Percentiles rank a stretch among this genome's conserved stretches.
Evolutionary conservation across 2,329 filamentous ascomycete species (phyloP).

Genomic region (Coleophoma cylindrospora): DNA sequence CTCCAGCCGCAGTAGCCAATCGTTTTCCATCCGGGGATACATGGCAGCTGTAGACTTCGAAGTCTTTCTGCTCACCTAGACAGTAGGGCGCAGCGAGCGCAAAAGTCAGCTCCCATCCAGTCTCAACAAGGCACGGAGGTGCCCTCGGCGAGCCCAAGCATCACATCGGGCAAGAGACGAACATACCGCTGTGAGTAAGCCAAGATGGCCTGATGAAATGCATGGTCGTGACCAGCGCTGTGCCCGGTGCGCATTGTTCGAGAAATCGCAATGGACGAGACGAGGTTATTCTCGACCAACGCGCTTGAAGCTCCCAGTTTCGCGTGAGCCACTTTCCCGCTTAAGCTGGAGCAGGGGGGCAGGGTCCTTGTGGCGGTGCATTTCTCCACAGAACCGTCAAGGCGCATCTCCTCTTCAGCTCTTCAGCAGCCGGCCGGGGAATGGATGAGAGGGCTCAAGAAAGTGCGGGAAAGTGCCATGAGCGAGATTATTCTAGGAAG

Average conservation of each 20-base stretch:
- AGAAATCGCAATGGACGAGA: no score
- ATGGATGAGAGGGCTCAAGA: no score
- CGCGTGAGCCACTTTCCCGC: neutral
- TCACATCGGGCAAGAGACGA: conserved; percentile 5
- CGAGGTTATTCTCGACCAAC: neutral
- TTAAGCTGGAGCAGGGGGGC: no score
- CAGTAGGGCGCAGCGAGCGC: conserved; percentile 17
- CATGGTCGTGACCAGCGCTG: conserved; percentile 43
- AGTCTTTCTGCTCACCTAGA: conserved; percentile 90
- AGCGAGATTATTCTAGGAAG: no score
- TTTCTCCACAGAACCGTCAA: no score
- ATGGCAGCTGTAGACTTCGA: conserved; percentile 97
- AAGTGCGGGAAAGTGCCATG: no score
- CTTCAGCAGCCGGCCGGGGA: no score
- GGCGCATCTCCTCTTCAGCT: no score
- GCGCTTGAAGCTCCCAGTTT: conserved; percentile 1
- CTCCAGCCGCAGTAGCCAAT: conserved; percentile 89
- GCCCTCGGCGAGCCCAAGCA: neutral
- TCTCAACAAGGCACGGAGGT: conserved; percentile 2
- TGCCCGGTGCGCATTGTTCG: conserved; percentile 21
- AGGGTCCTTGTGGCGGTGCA: no score
- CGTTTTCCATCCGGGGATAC: conserved; percentile 90
- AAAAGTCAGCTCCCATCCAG: conserved; percentile 18
- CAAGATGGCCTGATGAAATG: conserved; percentile 91
- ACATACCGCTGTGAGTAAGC: conserved; percentile 84